A percentile compares a stretch with the other conserved stretches of the same genome.
Evolutionary conservation across 331 rosid genomes (phyloP).

Genomic region (Phaseolus coccineus): DNA sequence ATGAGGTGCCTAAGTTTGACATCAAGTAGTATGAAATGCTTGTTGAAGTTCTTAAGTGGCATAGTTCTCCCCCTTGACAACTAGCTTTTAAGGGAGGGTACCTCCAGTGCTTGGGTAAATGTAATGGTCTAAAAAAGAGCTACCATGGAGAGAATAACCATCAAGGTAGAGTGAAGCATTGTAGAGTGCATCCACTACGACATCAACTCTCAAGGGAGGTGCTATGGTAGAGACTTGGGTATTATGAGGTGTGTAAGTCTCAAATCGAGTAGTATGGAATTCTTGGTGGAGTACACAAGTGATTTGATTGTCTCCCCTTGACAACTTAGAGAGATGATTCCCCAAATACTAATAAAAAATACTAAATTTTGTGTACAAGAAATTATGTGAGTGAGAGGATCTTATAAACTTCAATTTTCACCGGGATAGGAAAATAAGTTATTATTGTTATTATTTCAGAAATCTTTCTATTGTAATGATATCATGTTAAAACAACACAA

Average conservation of each 20-base stretch:
- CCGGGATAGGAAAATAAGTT: slow-evolving; percentile 12
- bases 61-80: neutral
- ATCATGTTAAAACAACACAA: neutral
- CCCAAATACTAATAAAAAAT: neutral
- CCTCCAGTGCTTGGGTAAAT: neutral
- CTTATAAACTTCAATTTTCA: slow-evolving; percentile 4
- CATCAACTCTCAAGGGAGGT: neutral
- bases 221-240: neutral
- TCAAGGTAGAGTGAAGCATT: neutral
- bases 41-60: neutral
- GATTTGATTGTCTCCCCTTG: neutral
- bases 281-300: neutral
- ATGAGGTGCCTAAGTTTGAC: neutral
- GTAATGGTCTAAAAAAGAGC: neutral
- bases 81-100: neutral
- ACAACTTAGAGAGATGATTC: neutral
- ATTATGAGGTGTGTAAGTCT: neutral
- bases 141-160: neutral
- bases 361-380: neutral
- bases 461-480: slow-evolving; percentile 13
- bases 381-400: slow-evolving; percentile 7
- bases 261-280: neutral
- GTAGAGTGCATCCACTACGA: neutral
- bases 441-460: neutral
- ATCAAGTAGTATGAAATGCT: neutral